Conservation (phyloP, 257 asterid species). For the Solanum virginianum region DNA sequence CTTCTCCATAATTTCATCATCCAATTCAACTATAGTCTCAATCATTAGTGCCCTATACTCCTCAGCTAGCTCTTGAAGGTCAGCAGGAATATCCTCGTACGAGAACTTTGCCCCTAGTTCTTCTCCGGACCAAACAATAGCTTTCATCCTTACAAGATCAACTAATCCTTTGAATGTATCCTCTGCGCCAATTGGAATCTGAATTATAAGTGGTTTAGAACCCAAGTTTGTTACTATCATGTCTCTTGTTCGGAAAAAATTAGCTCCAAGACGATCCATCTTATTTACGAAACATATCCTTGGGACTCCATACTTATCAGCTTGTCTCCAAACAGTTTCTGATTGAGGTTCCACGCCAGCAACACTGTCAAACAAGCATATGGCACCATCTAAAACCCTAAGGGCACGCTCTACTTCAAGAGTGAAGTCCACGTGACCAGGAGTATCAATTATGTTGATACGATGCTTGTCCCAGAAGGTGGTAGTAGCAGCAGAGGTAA, state of each 20-base stretch:
- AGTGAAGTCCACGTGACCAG: slow-evolving; percentile 97
- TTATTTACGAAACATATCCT: slow-evolving; percentile 95
- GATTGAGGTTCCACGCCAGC: slow-evolving; percentile 99
- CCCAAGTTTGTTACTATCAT: slow-evolving; percentile 87
- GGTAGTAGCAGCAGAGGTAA: slow-evolving; percentile 95
- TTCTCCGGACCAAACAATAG: slow-evolving; percentile 81
- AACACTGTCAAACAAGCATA: slow-evolving; percentile 92
- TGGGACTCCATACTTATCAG: slow-evolving; percentile 94
- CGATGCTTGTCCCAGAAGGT: slow-evolving; percentile 91
- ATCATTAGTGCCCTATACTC: slow-evolving; percentile 63
- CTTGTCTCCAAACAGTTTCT: slow-evolving; percentile 99
- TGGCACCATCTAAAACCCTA: slow-evolving; percentile 88
- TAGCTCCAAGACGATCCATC: slow-evolving; percentile 98
- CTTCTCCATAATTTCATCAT: slow-evolving; percentile 80
- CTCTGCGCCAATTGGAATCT: slow-evolving; percentile 81
- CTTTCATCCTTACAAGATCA: slow-evolving; percentile 84
- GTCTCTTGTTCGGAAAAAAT: slow-evolving; percentile 83
- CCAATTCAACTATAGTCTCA: slow-evolving; percentile 64
- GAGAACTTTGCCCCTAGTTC: slow-evolving; percentile 93
- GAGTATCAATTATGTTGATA: slow-evolving; percentile 93
- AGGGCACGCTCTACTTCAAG: slow-evolving; percentile 98
- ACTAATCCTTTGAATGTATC: slow-evolving; percentile 72
- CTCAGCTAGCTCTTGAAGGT: slow-evolving; percentile 60
- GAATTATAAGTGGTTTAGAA: slow-evolving; percentile 85
- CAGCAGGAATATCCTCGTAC: slow-evolving; percentile 64